Conservation (phyloP, 1,284 basidiomycete species). For the Flammula alnicola region DNA sequence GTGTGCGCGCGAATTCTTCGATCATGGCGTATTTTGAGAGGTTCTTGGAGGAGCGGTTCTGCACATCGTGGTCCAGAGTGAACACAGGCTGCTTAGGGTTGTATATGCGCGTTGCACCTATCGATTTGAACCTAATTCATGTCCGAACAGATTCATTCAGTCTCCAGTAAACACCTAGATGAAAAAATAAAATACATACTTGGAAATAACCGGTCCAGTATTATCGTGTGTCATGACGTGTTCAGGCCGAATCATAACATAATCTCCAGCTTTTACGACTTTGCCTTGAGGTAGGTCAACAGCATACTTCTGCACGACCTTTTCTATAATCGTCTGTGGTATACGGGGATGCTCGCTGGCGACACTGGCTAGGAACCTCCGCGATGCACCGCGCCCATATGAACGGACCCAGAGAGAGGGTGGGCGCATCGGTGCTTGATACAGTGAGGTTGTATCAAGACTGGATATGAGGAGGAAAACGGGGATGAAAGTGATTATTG, state of each 20-base stretch:
- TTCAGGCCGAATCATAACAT: constrained; percentile 98
- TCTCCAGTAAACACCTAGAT: background rate
- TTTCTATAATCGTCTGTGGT: constrained; percentile 96
- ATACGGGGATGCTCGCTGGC: constrained; percentile 27
- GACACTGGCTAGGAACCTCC: constrained; percentile 28
- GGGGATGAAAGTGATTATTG: background rate
- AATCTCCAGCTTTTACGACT: constrained; percentile 92
- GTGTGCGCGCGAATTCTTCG: constrained; percentile 87
- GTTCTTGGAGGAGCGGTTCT: constrained; percentile 96
- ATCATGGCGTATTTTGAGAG: constrained; percentile 93
- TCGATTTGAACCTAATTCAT: constrained; percentile 93
- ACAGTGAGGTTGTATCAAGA: too few species aligned
- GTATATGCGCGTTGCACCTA: constrained; percentile 87
- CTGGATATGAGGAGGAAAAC: constrained; percentile 2
- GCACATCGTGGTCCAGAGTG: constrained; percentile 98
- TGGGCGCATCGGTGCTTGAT: constrained; percentile 20
- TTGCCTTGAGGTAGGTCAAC: constrained; percentile 82
- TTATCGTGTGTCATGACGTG: constrained; percentile 99
- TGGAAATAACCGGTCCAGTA: constrained; percentile 96
- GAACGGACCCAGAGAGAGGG: constrained; percentile 18
- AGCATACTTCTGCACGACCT: constrained; percentile 97
- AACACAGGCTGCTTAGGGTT: constrained; percentile 91
- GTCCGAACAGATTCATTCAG: background rate
- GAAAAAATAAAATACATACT: constrained; percentile 55
- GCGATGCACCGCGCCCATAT: constrained; percentile 13